Evolutionary conservation across 2,329 filamentous ascomycete genomes (phyloP).

Genomic region (Akanthomyces muscarius): DNA sequence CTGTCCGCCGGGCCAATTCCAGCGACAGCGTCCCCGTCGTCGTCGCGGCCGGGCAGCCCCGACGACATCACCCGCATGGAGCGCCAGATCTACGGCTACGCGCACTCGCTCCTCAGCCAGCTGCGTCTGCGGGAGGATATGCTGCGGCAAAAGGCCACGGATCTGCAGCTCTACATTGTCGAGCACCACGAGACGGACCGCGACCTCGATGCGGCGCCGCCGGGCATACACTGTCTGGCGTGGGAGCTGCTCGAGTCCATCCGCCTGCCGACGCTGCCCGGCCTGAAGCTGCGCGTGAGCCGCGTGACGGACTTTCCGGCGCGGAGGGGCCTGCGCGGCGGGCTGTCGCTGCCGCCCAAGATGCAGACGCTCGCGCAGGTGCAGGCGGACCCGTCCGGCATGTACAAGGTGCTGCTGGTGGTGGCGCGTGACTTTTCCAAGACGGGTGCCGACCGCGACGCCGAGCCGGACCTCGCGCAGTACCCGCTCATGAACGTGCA

Average conservation of each 20-base stretch:
- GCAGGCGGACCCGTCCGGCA: conserved; percentile 21
- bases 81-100: conserved; percentile 23
- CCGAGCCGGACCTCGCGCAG: conserved; percentile 29
- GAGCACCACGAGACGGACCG: conserved; percentile 23
- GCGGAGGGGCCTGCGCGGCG: conserved; percentile 6
- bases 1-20: conserved; percentile 15
- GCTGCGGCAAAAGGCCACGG: conserved; percentile 17
- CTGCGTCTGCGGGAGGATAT: conserved; percentile 19
- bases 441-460: conserved; percentile 25
- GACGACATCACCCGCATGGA: conserved; percentile 21
- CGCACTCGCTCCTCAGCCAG: conserved; percentile 22
- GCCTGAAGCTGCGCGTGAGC: conserved; percentile 25
- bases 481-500: conserved; percentile 29
- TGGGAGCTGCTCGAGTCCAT: conserved; percentile 28
- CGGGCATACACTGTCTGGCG: conserved; percentile 26
- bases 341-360: conserved; percentile 8
- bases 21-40: not conserved
- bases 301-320: conserved; percentile 25
- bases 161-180: conserved; percentile 25
- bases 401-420: conserved; percentile 27
- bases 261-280: conserved; percentile 19
- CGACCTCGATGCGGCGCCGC: not conserved
- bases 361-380: conserved; percentile 21
- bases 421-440: conserved; percentile 27
- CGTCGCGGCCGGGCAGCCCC: not conserved